Conservation (phyloP, 305 asterid species). For the Fraxinus sp. region DNA sequence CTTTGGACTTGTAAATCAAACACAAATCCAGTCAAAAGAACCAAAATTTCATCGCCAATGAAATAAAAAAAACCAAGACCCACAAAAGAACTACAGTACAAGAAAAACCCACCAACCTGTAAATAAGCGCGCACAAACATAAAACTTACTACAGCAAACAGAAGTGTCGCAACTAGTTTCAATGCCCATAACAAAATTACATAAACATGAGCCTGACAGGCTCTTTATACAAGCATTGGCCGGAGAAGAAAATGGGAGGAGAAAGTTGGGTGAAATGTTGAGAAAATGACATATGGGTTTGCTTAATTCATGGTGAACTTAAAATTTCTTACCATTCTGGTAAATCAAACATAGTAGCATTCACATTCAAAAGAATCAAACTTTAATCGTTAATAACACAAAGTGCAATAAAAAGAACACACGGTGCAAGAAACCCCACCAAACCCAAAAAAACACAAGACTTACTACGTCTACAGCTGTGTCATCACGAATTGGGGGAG, state of each 20-base stretch:
- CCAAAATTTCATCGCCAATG: slow-evolving; percentile 20
- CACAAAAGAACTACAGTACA: slow-evolving; percentile 23
- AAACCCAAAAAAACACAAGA: neutral
- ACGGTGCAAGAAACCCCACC: slow-evolving; percentile 2
- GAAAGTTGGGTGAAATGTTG: slow-evolving; percentile 24
- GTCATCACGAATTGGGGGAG: slow-evolving; percentile 52
- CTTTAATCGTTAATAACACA: slow-evolving; percentile 20
- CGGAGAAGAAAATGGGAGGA: slow-evolving; percentile 30
- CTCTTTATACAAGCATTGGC: neutral
- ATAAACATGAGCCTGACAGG: slow-evolving; percentile 30
- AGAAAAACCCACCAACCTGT: slow-evolving; percentile 19
- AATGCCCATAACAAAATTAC: slow-evolving; percentile 59
- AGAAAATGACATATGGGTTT: slow-evolving; percentile 20
- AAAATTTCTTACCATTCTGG: slow-evolving; percentile 17
- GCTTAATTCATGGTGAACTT: slow-evolving; percentile 9
- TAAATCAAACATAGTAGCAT: neutral
- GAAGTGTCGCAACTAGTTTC: slow-evolving; percentile 93
- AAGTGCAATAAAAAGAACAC: slow-evolving; percentile 25
- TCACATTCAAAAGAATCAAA: slow-evolving; percentile 1
- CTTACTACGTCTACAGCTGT: slow-evolving; percentile 95
- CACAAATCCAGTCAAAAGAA: slow-evolving; percentile 17
- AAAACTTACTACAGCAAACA: slow-evolving; percentile 70
- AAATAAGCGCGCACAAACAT: neutral
- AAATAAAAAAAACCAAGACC: neutral
- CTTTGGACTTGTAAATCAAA: slow-evolving; percentile 54